Conservation (phyloP, 1,284 basidiomycete species). For the Macrocystidia cucumis region DNA sequence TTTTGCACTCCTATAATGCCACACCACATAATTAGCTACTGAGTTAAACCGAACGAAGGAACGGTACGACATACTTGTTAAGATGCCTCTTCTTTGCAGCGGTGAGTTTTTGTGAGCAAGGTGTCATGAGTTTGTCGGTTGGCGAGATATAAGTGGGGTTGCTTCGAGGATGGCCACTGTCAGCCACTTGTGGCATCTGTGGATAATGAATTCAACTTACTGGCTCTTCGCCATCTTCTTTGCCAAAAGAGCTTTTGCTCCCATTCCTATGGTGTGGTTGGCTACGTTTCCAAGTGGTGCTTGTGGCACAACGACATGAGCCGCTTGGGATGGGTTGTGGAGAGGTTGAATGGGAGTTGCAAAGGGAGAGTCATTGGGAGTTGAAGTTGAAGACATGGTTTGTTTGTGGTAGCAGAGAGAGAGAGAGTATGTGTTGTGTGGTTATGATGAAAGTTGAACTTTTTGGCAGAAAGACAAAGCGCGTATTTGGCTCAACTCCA, state of each 20-base stretch:
- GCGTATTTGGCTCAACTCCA: too few species aligned
- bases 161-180: slow-evolving; percentile 29
- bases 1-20: slow-evolving; percentile 40
- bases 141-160: slow-evolving; percentile 84
- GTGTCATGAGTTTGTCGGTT: slow-evolving; percentile 90
- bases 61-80: slow-evolving; percentile 53
- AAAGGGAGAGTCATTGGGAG: slow-evolving; percentile 58
- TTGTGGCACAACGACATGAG: slow-evolving; percentile 70
- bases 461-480: not conserved
- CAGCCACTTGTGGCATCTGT: slow-evolving; percentile 5
- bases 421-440: slow-evolving; percentile 7
- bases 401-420: too few species aligned
- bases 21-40: slow-evolving; percentile 4
- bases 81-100: slow-evolving; percentile 91
- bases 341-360: slow-evolving; percentile 65
- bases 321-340: slow-evolving; percentile 77
- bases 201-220: slow-evolving; percentile 36
- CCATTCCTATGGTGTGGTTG: slow-evolving; percentile 65
- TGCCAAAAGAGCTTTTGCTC: slow-evolving; percentile 79
- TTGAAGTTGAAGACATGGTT: slow-evolving; percentile 53
- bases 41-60: not conserved
- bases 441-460: slow-evolving; percentile 3
- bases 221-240: slow-evolving; percentile 82
- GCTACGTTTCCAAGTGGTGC: slow-evolving; percentile 68
- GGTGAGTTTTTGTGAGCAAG: slow-evolving; percentile 82